Base-by-base conservation (phyloP, 2,329 filamentous ascomycete genomes). In the Penicillium brasilianum region DNA sequence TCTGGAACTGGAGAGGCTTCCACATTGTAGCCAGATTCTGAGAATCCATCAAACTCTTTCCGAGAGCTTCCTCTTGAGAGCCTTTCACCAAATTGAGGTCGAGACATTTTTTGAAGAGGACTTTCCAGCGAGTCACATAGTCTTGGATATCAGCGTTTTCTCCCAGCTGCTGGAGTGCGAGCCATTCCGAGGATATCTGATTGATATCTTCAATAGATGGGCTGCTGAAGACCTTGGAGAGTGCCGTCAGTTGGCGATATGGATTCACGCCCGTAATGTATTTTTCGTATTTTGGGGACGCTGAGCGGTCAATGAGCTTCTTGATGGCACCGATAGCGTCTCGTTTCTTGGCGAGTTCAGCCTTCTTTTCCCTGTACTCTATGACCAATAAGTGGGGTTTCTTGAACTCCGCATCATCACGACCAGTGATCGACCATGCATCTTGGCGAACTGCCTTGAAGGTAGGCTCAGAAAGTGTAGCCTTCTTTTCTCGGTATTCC, bases 331-430 rank as follows among this genome's bases (percentile, higher is more conserved):
- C 49, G 13, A 51, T 18, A 3, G 30, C 30, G n/a, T 34, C 14
- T 25, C 16, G 16, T 8, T 22, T 36, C 11, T 16, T 1, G 9
- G 13, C 30, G 4, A 51, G 10, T 9, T 8, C 49, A 20, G 8
- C 7, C 11, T 8, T 22, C 7, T 25, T 51, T 30, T 20, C 32
- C 5, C 30, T 51, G 30, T 20, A 36, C 49, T 36, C 49, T 20
- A 20, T 36, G 30, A 51, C 30, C 18, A 51, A 10, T 51, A 8
- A 20, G n/a, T 14, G 30, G 6, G 36, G n/a, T 13, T 36, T 34
- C n/a, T 51, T n/a, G 30, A 51, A 36, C 7, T 51, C 49, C 30
- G 44, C 44, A 48, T 48, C 44, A 3, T 48, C 44, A 18, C 28
- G 44, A 22, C 30, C 44, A n/a, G 44, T 14, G 14, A 48, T 36